phyloP scores from a whole-genome alignment of 441 rosid species.

The Erysimum pusillum region DNA sequence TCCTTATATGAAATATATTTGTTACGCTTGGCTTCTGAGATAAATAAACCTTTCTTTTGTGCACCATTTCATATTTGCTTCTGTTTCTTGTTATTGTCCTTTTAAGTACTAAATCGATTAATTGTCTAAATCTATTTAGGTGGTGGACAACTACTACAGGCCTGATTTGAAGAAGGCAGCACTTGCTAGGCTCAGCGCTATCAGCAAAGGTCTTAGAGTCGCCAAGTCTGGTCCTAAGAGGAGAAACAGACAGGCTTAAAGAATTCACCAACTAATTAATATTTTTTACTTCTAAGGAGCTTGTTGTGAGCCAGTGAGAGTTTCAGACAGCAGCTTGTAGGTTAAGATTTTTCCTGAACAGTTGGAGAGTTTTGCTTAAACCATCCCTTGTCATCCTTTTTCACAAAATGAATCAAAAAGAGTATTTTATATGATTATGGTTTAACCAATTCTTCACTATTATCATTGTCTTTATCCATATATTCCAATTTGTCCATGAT shows the following conservation, averaged over 20 bases:
- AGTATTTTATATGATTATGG: neutral
- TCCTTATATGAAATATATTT: conserved; percentile 59
- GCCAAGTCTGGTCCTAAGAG: conserved; percentile 91
- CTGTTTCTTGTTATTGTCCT: neutral
- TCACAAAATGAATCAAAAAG: neutral
- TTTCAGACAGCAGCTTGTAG: conserved; percentile 24
- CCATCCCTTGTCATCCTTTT: neutral
- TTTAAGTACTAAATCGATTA: neutral
- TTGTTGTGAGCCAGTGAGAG: conserved; percentile 12
- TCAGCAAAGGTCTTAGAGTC: conserved; percentile 77
- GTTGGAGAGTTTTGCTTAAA: conserved; percentile 12
- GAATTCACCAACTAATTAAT: neutral
- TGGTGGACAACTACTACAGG: conserved; percentile 82
- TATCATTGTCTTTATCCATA: neutral
- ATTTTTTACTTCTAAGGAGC: neutral
- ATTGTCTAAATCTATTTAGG: conserved; percentile 49
- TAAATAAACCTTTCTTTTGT: neutral
- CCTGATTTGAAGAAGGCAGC: conserved; percentile 93
- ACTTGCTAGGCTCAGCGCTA: conserved; percentile 86
- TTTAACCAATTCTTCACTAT: neutral
- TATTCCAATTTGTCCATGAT: no score
- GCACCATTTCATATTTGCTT: neutral
- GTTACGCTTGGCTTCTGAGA: conserved; percentile 71
- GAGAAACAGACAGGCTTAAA: conserved; percentile 79
- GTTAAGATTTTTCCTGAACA: conserved; percentile 35